Evolutionary conservation across 2,329 filamentous ascomycete genomes (phyloP).

Genomic region (Clonostachys rhizophaga): DNA sequence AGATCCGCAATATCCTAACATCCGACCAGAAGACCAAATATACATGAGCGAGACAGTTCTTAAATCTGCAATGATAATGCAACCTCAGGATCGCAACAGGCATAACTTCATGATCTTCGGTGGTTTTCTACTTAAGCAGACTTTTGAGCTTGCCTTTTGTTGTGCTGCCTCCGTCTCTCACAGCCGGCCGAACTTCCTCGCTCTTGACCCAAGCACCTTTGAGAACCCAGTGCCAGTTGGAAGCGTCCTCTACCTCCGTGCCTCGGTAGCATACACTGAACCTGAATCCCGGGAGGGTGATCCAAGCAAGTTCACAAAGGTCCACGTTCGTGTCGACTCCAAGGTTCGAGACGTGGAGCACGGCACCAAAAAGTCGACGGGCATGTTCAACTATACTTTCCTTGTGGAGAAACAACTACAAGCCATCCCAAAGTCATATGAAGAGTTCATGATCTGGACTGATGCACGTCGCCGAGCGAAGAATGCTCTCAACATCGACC

Average conservation of each 20-base stretch:
- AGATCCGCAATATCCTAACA: constrained; percentile 15
- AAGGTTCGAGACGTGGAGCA: constrained; percentile 21
- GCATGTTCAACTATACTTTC: constrained; percentile 22
- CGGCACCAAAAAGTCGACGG: constrained; percentile 17
- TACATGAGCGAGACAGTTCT: constrained; percentile 18
- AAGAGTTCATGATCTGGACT: constrained; percentile 21
- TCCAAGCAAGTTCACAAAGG: constrained; percentile 15
- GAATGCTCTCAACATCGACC: too few relatives aligned
- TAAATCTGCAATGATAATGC: constrained; percentile 19
- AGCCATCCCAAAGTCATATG: constrained; percentile 18
- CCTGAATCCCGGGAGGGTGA: constrained; percentile 18
- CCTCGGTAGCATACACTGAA: constrained; percentile 19
- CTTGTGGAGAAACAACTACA: constrained; percentile 17
- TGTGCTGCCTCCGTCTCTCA: constrained; percentile 22
- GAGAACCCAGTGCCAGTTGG: constrained; percentile 20
- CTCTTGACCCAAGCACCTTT: constrained; percentile 19
- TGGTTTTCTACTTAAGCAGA: constrained; percentile 21
- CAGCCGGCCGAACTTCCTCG: constrained; percentile 19
- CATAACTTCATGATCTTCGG: constrained; percentile 23
- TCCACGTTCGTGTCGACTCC: constrained; percentile 20
- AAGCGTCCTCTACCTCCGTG: constrained; percentile 18
- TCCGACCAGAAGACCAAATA: constrained; percentile 15
- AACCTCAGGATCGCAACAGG: constrained; percentile 18
- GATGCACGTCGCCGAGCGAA: constrained; percentile 18
- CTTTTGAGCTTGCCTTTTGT: constrained; percentile 21